Evolutionary conservation across 2,329 filamentous ascomycete species (phyloP).

Genomic region (Ascochyta clinopodiicola): DNA sequence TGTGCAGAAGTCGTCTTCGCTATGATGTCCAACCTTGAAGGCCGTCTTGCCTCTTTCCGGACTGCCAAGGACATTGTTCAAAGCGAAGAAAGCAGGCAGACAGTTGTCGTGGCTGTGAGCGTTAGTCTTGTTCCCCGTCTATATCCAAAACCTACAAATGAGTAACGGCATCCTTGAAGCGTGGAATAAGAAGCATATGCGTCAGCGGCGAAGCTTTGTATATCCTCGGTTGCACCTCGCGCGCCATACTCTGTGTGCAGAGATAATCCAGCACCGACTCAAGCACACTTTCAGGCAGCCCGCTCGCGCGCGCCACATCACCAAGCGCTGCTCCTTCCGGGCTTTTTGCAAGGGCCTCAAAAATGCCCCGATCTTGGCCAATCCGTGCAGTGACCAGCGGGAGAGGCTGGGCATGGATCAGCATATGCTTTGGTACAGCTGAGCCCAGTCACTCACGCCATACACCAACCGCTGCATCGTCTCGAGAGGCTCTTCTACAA

Average conservation of each 20-base stretch:
- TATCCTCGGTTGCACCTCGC: neutral
- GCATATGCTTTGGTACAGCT: neutral
- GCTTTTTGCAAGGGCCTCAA: neutral
- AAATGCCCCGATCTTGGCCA: slow-evolving; percentile 6
- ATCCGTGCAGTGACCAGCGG: slow-evolving; percentile 11
- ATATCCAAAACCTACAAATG: slow-evolving; percentile 4
- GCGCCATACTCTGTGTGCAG: slow-evolving; percentile 3
- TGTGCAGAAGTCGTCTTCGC: slow-evolving; percentile 7
- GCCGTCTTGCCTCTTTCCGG: neutral
- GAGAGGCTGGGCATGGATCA: slow-evolving; percentile 6
- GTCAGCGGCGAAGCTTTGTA: slow-evolving; percentile 8
- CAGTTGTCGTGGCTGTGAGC: slow-evolving; percentile 7
- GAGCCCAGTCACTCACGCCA: slow-evolving; percentile 6
- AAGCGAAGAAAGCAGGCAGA: slow-evolving; percentile 1
- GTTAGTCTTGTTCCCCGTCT: neutral
- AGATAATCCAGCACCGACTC: slow-evolving; percentile 7
- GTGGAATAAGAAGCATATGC: slow-evolving; percentile 8
- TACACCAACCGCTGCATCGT: slow-evolving; percentile 14
- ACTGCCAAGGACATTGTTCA: neutral
- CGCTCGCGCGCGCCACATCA: neutral
- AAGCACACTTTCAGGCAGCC: neutral
- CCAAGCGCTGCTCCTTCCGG: neutral
- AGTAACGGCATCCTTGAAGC: slow-evolving; percentile 12
- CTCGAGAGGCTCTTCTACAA: slow-evolving; percentile 9
- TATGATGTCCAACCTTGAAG: slow-evolving; percentile 5